phyloP scores from a whole-genome alignment of 1,284 basidiomycete genomes.

The Peniophora sp. region DNA sequence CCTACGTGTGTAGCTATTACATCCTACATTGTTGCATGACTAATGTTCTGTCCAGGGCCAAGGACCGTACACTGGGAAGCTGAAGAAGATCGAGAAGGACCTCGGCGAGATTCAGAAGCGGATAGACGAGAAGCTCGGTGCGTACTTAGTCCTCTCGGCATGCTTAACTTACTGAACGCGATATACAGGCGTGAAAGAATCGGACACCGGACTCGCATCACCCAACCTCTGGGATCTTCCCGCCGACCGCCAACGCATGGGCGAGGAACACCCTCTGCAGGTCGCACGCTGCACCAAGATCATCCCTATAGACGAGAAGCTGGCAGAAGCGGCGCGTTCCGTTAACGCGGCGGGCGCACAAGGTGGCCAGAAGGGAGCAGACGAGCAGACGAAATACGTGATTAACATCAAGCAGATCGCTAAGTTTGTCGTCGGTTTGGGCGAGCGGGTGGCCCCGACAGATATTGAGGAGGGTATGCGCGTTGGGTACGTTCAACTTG shows the following conservation, averaged over 20 bases:
- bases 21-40: neutral
- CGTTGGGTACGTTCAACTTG: slow-evolving; percentile 84
- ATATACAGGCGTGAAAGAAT: slow-evolving; percentile 84
- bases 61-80: slow-evolving; percentile 88
- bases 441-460: slow-evolving; percentile 93
- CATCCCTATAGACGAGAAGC: slow-evolving; percentile 72
- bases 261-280: slow-evolving; percentile 89
- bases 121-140: slow-evolving; percentile 93
- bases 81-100: slow-evolving; percentile 89
- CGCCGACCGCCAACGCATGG: slow-evolving; percentile 85
- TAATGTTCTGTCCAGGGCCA: slow-evolving; percentile 63
- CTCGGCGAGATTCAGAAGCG: slow-evolving; percentile 97
- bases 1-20: slow-evolving; percentile 58
- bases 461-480: slow-evolving; percentile 99
- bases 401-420: slow-evolving; percentile 99
- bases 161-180: slow-evolving; percentile 8
- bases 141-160: slow-evolving; percentile 11
- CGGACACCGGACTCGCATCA: slow-evolving; percentile 93
- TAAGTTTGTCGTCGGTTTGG: slow-evolving; percentile 97
- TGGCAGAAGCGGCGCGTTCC: slow-evolving; percentile 66
- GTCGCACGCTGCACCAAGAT: slow-evolving; percentile 99
- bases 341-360: slow-evolving; percentile 67
- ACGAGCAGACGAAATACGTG: slow-evolving; percentile 98
- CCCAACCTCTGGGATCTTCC: slow-evolving; percentile 96
- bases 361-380: slow-evolving; percentile 84